These are phyloP conservation scores for Graphilbum fragrans DNA, from an alignment of 2,329 filamentous ascomycete species.

Conservation along the genomic window DNA sequence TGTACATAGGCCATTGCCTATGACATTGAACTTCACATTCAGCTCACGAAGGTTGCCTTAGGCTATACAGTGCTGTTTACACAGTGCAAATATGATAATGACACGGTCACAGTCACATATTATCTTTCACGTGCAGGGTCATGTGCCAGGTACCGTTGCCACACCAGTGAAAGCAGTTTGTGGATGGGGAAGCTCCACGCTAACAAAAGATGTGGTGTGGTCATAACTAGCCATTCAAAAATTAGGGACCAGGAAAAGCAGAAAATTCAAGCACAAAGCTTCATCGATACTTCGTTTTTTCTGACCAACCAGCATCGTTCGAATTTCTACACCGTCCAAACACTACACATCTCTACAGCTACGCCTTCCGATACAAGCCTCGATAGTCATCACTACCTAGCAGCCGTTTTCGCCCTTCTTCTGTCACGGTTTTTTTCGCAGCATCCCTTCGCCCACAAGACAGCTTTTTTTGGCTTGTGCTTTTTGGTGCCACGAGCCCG, in stretches of 20 bases:
- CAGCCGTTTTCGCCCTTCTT: too few relatives aligned
- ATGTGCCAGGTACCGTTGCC: slow-evolving; percentile 8
- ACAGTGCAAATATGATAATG: not conserved
- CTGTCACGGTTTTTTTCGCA: not conserved
- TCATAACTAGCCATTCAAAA: not conserved
- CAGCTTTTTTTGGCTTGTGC: not conserved
- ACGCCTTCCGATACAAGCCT: too few relatives aligned
- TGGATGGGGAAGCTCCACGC: slow-evolving; percentile 10
- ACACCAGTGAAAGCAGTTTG: slow-evolving; percentile 2
- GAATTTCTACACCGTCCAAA: not conserved
- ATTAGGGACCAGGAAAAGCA: not conserved
- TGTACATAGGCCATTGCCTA: too few relatives aligned
- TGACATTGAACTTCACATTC: too few relatives aligned
- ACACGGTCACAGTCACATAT: not conserved
- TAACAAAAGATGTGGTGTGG: slow-evolving; percentile 3
- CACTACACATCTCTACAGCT: not conserved
- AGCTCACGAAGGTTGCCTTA: too few relatives aligned
- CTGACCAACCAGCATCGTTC: slow-evolving; percentile 2
- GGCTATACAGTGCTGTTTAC: too few relatives aligned
- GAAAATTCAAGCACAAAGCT: slow-evolving; percentile 7
- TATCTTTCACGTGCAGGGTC: not conserved
- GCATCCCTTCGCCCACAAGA: not conserved
- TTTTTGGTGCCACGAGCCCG: too few relatives aligned
- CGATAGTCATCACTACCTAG: too few relatives aligned
- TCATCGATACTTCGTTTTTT: slow-evolving; percentile 3